These are phyloP conservation scores for Endoconidiophora laricicola DNA, from an alignment of 2,329 filamentous ascomycete species.

Conservation along the genomic window DNA sequence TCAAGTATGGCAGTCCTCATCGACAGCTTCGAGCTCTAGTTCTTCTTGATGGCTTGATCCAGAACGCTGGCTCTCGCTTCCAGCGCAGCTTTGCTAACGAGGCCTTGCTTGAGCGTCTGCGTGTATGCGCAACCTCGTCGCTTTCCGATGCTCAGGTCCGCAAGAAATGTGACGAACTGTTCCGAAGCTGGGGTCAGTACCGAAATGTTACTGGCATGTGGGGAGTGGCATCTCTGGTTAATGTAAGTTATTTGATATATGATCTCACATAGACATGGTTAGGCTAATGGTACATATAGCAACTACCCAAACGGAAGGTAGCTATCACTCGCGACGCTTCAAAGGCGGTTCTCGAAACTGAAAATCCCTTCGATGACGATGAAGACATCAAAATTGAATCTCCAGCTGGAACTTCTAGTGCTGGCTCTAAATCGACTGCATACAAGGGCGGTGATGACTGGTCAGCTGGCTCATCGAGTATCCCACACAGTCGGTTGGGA, in stretches of 20 bases:
- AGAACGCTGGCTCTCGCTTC: slow-evolving; percentile 80
- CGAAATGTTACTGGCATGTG: slow-evolving; percentile 66
- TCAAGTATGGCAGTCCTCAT: slow-evolving; percentile 95
- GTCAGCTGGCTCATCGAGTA: slow-evolving; percentile 13
- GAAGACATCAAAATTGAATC: slow-evolving; percentile 34
- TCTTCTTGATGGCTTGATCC: slow-evolving; percentile 81
- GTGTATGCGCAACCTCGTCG: slow-evolving; percentile 71
- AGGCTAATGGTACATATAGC: slow-evolving; percentile 21
- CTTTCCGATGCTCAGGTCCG: slow-evolving; percentile 75
- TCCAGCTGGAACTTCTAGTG: slow-evolving; percentile 11
- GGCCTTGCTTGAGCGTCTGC: slow-evolving; percentile 74
- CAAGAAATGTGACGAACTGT: slow-evolving; percentile 74
- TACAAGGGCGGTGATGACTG: neutral
- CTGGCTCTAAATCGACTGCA: neutral
- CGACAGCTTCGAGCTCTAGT: slow-evolving; percentile 77
- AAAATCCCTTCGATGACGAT: slow-evolving; percentile 52
- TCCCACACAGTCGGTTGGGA: slow-evolving; percentile 7
- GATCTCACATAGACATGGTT: neutral
- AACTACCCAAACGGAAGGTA: slow-evolving; percentile 51
- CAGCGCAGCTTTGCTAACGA: slow-evolving; percentile 81
- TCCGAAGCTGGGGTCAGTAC: slow-evolving; percentile 78
- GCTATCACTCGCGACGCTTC: slow-evolving; percentile 62
- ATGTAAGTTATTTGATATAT: slow-evolving; percentile 23
- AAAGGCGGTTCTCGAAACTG: slow-evolving; percentile 68
- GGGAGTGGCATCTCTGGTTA: slow-evolving; percentile 62